Evolutionary conservation across 345 rosid genomes (phyloP).

Genomic region (Linum lewisii): DNA sequence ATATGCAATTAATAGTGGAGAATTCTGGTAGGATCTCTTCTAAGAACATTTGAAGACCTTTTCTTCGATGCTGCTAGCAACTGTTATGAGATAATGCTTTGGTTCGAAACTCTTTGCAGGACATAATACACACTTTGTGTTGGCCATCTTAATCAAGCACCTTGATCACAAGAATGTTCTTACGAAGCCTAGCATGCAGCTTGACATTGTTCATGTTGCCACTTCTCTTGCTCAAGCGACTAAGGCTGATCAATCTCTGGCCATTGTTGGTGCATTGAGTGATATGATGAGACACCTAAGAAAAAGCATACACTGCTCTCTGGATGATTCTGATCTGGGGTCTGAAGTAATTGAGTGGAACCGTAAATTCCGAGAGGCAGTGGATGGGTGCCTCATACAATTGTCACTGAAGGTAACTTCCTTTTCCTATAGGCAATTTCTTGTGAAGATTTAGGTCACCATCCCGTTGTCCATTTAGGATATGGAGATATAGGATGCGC

Average conservation of each 20-base stretch:
- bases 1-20: slow-evolving; percentile 52
- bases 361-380: slow-evolving; percentile 41
- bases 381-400: slow-evolving; percentile 58
- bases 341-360: slow-evolving; percentile 51
- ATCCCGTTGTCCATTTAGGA: no score
- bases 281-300: slow-evolving; percentile 71
- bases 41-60: slow-evolving; percentile 3
- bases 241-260: slow-evolving; percentile 42
- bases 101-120: slow-evolving; percentile 22
- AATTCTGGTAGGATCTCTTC: slow-evolving; percentile 36
- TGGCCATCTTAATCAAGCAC: slow-evolving; percentile 59
- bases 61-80: not conserved
- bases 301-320: slow-evolving; percentile 60
- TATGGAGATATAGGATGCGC: no score
- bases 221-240: slow-evolving; percentile 46
- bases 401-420: slow-evolving; percentile 47
- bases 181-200: slow-evolving; percentile 56
- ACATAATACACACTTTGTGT: slow-evolving; percentile 51
- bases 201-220: slow-evolving; percentile 48
- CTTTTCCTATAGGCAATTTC: not conserved
- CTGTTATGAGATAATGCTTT: not conserved
- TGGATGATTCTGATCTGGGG: slow-evolving; percentile 60
- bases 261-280: slow-evolving; percentile 59
- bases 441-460: not conserved
- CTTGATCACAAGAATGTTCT: slow-evolving; percentile 68